phyloP scores from a whole-genome alignment of 2,329 filamentous ascomycete genomes.

The Cercospora sp. region DNA sequence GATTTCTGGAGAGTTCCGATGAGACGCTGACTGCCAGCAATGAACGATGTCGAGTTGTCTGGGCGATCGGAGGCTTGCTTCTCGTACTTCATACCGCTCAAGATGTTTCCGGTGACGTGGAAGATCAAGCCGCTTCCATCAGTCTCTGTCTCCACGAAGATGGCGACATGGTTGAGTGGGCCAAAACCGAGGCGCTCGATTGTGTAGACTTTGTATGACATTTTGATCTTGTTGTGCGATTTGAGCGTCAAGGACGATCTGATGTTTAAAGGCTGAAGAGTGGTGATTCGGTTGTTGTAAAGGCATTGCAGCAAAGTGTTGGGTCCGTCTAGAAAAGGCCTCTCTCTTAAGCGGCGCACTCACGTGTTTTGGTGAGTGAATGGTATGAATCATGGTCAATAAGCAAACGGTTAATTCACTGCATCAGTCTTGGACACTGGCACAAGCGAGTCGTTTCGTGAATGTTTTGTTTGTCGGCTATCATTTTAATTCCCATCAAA shows the following conservation, averaged over 20 bases:
- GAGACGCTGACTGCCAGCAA: not conserved
- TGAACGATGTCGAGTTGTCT: not conserved
- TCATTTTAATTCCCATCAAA: constrained; percentile 14
- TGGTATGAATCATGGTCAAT: not conserved
- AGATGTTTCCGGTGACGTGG: not conserved
- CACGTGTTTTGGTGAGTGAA: not conserved
- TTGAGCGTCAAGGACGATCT: not conserved
- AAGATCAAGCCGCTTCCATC: not conserved
- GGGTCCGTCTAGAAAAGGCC: not conserved
- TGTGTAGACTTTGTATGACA: not conserved
- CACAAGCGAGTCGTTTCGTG: not conserved
- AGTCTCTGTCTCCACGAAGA: not conserved
- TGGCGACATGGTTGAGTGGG: not conserved
- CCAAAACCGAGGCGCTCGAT: not conserved
- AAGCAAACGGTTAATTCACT: not conserved
- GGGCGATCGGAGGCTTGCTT: not conserved
- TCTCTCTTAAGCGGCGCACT: not conserved
- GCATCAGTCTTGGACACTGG: not conserved
- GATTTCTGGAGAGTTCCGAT: not conserved
- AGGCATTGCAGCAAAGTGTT: too few species aligned
- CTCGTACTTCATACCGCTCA: not conserved
- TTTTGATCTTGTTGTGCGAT: not conserved
- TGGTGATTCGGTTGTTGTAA: not conserved
- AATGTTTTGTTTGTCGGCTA: not conserved
- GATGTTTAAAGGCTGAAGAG: not conserved